Base-by-base conservation (phyloP, 345 rosid genomes). In the Psidium guajava region DNA sequence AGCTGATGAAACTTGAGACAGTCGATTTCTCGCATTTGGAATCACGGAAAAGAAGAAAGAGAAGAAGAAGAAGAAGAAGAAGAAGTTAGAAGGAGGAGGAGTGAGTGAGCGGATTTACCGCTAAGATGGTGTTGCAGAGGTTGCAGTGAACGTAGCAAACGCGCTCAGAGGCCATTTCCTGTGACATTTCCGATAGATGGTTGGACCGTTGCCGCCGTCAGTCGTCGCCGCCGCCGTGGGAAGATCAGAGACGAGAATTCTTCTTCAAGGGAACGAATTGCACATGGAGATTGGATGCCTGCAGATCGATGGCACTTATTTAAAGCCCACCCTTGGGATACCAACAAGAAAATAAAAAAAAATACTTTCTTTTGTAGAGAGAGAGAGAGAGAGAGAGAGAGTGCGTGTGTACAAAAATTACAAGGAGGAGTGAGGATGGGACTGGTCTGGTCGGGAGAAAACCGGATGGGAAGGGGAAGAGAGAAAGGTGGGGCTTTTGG, bases 101-200 rank as follows among this genome's bases (percentile, higher is more conserved):
- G 80, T 1, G 25, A 40, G 80, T 1, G 25, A 69, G 47, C 36
- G 80, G 25, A 69, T 24, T 86, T 96, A 97, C 99, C 96, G 95
- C 99, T 89, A 97, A 89, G 86, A 95, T 91, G 88, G 98, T 96
- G 95, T 93, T 94, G 98, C 99, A 97, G 95, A 95, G 92, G 96
- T 88, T 95, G 99, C 99, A 97, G 93, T 95, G 96, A 83, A 96
- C 98, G 92, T 94, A 97, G 87, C 99, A 95, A 85, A 97, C 97
- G 73, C 92, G 92, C 82, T 96, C 99, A 81, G 98, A 87, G 50
- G 93, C 91, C 94, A 91, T 88, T 51, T 97, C 95, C 81, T 90
- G 49, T 80, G 99, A 94, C 98, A 95, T 94, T 87, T 69, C 80
- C 47, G 47, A 69, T 69, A 2, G 80, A 10, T 36, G 47, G 47